phyloP scores from a whole-genome alignment of 495 filamentous ascomycete genomes.

The Stereocaulon alpinum region DNA sequence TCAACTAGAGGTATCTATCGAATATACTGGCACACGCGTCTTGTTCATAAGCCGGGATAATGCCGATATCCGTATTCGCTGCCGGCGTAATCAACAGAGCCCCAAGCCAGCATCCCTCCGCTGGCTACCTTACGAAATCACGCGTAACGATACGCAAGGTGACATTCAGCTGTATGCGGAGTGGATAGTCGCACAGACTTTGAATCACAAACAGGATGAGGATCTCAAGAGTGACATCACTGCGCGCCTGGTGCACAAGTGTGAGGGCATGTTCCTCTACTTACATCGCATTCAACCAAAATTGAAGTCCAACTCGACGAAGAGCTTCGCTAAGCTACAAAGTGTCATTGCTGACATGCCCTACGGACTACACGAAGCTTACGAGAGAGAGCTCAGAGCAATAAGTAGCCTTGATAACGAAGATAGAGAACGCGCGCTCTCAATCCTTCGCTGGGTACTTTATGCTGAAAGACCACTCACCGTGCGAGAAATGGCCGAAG shows the following conservation, averaged over 20 bases:
- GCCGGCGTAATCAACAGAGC: too few species aligned
- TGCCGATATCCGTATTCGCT: constrained; percentile 16
- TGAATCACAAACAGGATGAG: too few species aligned
- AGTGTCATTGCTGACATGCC: constrained; percentile 22
- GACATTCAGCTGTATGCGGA: too few species aligned
- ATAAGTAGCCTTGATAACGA: constrained; percentile 17
- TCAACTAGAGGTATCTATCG: constrained; percentile 14
- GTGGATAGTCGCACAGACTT: background rate
- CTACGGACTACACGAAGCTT: constrained; percentile 20
- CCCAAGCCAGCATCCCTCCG: too few species aligned
- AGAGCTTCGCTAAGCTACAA: too few species aligned
- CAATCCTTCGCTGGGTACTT: constrained; percentile 24
- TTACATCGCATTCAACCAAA: too few species aligned
- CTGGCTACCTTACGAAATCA: too few species aligned
- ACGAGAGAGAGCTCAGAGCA: constrained; percentile 24
- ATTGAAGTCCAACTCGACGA: too few species aligned
- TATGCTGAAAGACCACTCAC: constrained; percentile 23
- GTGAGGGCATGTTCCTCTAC: constrained; percentile 26
- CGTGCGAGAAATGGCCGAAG: constrained; percentile 24
- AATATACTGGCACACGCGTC: constrained; percentile 16
- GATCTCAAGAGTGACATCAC: too few species aligned
- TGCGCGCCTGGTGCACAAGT: constrained; percentile 19
- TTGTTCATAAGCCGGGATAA: constrained; percentile 24
- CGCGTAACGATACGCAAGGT: too few species aligned
- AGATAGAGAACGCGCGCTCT: constrained; percentile 21